Evolutionary conservation across 2,329 filamentous ascomycete species (phyloP).

Genomic region (Alternaria atra): DNA sequence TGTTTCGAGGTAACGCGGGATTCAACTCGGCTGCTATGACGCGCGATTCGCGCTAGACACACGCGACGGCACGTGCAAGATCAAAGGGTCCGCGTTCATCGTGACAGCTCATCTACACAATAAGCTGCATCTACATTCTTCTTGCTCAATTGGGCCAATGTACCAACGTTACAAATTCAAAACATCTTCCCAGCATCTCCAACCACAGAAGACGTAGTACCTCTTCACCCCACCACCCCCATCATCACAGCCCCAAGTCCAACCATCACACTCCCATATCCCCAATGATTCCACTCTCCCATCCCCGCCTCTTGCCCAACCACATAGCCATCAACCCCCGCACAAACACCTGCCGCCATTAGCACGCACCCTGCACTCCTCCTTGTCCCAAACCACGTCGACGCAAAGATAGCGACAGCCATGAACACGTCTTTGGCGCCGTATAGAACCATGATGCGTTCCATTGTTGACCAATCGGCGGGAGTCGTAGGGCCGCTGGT

Average conservation of each 20-base stretch:
- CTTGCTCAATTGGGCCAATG: background rate
- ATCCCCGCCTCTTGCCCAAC: conserved; percentile 49
- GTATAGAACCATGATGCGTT: conserved; percentile 58
- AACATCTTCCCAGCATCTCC: background rate
- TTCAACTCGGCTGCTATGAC: conserved; percentile 16
- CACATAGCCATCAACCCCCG: conserved; percentile 58
- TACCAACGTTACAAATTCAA: background rate
- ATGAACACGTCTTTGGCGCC: conserved; percentile 62
- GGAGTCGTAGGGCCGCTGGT: conserved; percentile 27
- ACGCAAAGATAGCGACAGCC: conserved; percentile 52
- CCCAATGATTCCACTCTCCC: conserved; percentile 62
- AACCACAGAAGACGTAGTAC: background rate
- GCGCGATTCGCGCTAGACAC: conserved; percentile 22
- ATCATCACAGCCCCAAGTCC: conserved; percentile 26
- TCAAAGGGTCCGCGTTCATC: background rate
- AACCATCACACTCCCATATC: conserved; percentile 47
- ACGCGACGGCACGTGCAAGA: conserved; percentile 24
- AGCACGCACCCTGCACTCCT: conserved; percentile 56
- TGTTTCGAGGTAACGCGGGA: background rate
- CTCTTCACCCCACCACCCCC: background rate
- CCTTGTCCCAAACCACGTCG: conserved; percentile 51
- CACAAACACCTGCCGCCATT: conserved; percentile 54
- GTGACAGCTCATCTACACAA: background rate
- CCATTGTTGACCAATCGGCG: conserved; percentile 52
- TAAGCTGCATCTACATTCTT: fast-evolving